These are phyloP conservation scores for Cadophora malorum DNA, from an alignment of 2,329 filamentous ascomycete species.

Conservation along the genomic window DNA sequence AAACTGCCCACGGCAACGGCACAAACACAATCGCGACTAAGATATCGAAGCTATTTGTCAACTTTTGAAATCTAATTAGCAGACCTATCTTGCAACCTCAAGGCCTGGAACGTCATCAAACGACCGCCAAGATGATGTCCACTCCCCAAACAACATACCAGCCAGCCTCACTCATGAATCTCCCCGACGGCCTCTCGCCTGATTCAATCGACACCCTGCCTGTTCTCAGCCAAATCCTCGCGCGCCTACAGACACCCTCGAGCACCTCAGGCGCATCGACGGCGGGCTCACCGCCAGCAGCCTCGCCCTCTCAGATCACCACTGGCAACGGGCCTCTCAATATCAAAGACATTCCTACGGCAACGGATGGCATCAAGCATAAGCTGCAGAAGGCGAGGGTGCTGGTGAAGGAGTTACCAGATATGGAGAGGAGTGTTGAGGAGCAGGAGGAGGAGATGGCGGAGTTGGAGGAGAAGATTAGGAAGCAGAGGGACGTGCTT, in stretches of 20 bases:
- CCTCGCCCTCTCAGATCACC: conserved; percentile 47
- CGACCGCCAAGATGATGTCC: conserved; percentile 18
- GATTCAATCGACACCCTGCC: conserved; percentile 87
- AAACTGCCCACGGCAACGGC: not conserved
- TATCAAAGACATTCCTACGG: conserved; percentile 78
- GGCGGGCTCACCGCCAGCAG: conserved; percentile 42
- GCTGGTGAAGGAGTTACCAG: conserved; percentile 69
- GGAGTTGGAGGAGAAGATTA: conserved; percentile 68
- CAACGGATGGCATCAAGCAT: conserved; percentile 80
- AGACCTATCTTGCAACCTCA: not conserved
- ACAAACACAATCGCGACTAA: not conserved
- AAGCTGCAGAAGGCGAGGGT: conserved; percentile 80
- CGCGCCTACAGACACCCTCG: conserved; percentile 67
- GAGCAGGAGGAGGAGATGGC: conserved; percentile 76
- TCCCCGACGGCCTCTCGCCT: conserved; percentile 72
- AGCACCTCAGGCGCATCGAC: conserved; percentile 34
- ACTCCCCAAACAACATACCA: conserved; percentile 40
- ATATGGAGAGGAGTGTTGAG: conserved; percentile 68
- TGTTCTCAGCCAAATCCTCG: conserved; percentile 78
- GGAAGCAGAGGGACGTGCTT: conserved; percentile 65
- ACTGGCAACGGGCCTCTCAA: conserved; percentile 38
- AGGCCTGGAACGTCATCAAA: not conserved
- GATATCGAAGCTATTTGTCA: not conserved
- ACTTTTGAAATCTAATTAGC: not conserved
- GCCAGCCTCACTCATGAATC: conserved; percentile 44